Base-by-base conservation (phyloP, 148 eudicot genomes). In the Cornus suecica region DNA sequence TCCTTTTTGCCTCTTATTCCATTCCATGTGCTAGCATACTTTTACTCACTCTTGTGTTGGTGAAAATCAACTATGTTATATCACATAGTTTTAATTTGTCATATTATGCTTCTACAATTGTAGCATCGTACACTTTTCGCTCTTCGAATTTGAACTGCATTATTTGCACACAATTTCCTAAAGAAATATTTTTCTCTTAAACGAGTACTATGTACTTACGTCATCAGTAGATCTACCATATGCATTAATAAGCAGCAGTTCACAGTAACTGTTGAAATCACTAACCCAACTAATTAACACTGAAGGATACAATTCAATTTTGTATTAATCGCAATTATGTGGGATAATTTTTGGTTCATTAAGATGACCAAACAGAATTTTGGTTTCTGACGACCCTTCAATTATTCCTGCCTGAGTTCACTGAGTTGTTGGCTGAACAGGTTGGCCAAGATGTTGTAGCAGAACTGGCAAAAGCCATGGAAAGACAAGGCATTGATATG, bases 381-480 rank as follows among this genome's bases (percentile, higher is more conserved):
- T 58, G 62, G 22, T 22, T 18, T 25, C 62, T 22, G 24, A 58
- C 8, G 25, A 18, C 23, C 23, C 24, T 20, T 58, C 24, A 22
- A 3, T 58, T 58, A 6, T 58, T 58, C 23, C 24, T 58, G 54
- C 54, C 62, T 58, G 24, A 58, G 24, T 58, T 58, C n/a, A 3
- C 18, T 58, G 2, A n/a, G 7, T 77, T 82, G 65, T 69, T 70
- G 62, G 76, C 29, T 24, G 61, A 23, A 32, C 78, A 91, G 95
- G 87, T 88, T 75, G 91, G 92, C 73, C 82, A 86, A 81, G 90
- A 91, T 81, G 90, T 91, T 30, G 90, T 87, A 61, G 89, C 70
- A 32, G 90, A 85, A 80, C 75, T 91, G 72, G 71, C 83, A 63
- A 87, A 78, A 58, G 87, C 92, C 71, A 76, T 91, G 82, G 81